These are phyloP conservation scores for Sphagnum magellanicum DNA, from an alignment of 228 moss, liverwort and hornwort genomes.

Conservation along the genomic window DNA sequence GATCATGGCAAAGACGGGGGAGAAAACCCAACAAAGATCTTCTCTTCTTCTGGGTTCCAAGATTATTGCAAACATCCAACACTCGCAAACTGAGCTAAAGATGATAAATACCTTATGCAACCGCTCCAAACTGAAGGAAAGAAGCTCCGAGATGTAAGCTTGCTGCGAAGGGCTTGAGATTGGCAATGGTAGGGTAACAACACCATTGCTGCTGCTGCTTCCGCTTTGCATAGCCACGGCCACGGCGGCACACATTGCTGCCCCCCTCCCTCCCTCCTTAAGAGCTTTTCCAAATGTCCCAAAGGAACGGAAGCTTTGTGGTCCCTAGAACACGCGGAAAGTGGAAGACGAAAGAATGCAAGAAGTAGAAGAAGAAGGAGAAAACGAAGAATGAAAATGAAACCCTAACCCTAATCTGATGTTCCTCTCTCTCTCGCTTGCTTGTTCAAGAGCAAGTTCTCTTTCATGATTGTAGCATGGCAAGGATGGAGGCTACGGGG, in stretches of 20 bases:
- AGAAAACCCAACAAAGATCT: neutral
- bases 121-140: constrained; percentile 77
- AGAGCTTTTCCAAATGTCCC: no score
- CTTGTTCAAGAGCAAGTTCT: no score
- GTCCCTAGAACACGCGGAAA: no score
- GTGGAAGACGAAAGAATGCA: no score
- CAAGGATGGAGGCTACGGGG: constrained; percentile 5
- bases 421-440: no score
- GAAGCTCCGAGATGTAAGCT: constrained; percentile 78
- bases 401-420: no score
- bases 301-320: no score
- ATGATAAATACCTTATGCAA: constrained; percentile 55
- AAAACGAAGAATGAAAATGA: no score
- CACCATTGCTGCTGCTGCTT: constrained; percentile 20
- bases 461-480: no score
- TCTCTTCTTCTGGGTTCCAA: neutral
- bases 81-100: neutral
- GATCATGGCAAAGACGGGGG: neutral
- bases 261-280: neutral
- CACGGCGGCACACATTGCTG: constrained; percentile 2
- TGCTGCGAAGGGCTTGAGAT: constrained; percentile 54
- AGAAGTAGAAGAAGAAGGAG: no score
- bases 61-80: neutral
- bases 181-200: constrained; percentile 36
- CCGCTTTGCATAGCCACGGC: constrained; percentile 6